A percentile compares a stretch with the other conserved stretches of the same genome.
Conservation (phyloP, 805 yeast genomes). For the Ogataea henricii region DNA sequence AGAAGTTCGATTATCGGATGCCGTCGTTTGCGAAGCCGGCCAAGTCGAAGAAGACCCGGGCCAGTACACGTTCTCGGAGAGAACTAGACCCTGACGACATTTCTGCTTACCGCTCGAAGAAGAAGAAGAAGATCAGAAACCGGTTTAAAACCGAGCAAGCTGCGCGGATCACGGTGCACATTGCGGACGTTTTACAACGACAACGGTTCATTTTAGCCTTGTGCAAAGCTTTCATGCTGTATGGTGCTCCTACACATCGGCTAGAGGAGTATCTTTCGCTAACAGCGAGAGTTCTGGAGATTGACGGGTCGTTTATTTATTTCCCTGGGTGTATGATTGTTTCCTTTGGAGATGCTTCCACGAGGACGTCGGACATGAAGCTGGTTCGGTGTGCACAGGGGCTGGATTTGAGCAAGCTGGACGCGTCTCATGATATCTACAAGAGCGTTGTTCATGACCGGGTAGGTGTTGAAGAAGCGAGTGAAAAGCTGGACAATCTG, state of each 20-base stretch:
- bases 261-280: slow-evolving; percentile 89
- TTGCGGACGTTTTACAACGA: slow-evolving; percentile 83
- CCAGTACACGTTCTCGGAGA: slow-evolving; percentile 1
- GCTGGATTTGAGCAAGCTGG: slow-evolving; percentile 76
- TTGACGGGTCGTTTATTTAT: slow-evolving; percentile 89
- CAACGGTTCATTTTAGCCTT: slow-evolving; percentile 82
- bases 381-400: slow-evolving; percentile 87
- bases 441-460: slow-evolving; percentile 89
- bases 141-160: slow-evolving; percentile 41
- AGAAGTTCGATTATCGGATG: slow-evolving; percentile 16
- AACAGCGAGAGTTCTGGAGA: slow-evolving; percentile 90
- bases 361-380: slow-evolving; percentile 93
- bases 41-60: slow-evolving; percentile 5
- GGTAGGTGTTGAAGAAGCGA: slow-evolving; percentile 86
- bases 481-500: slow-evolving; percentile 66
- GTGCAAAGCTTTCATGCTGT: slow-evolving; percentile 88
- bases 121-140: slow-evolving; percentile 26
- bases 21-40: slow-evolving; percentile 23
- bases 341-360: slow-evolving; percentile 90
- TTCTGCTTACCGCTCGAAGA: slow-evolving; percentile 24
- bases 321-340: slow-evolving; percentile 95
- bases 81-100: slow-evolving; percentile 15
- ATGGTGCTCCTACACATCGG: slow-evolving; percentile 96
- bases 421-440: slow-evolving; percentile 80
- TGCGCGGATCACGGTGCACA: slow-evolving; percentile 89